Conservation (phyloP, 192 early-diverging fungal genomes). For the Backusella tuberculispora region DNA sequence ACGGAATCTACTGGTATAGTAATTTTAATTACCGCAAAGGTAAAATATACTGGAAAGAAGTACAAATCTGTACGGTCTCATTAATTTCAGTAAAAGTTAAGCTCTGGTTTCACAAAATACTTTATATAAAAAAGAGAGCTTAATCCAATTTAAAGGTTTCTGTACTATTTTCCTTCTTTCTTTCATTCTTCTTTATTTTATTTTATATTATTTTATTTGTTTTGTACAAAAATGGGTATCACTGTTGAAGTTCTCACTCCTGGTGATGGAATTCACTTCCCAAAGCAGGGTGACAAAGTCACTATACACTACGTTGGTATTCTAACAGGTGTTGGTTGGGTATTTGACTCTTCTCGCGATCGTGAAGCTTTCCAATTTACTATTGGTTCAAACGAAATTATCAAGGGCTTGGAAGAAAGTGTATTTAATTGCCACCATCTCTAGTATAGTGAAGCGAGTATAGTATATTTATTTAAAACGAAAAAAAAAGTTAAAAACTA, state of each 20-base stretch:
- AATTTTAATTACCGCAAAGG: no score
- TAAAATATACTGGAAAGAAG: no score
- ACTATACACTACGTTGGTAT: conserved; percentile 68
- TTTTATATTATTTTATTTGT: no score
- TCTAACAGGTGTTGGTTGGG: conserved; percentile 60
- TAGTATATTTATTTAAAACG: no score
- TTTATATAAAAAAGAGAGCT: no score
- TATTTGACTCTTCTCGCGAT: conserved; percentile 89
- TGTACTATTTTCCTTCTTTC: neutral
- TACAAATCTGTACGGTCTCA: no score
- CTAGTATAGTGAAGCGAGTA: no score
- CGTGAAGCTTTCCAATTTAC: conserved; percentile 85
- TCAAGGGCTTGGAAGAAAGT: conserved; percentile 70
- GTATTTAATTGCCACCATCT: neutral
- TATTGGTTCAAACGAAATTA: conserved; percentile 94
- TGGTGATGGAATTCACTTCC: conserved; percentile 55
- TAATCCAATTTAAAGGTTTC: no score
- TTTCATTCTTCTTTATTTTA: neutral
- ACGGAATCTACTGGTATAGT: no score
- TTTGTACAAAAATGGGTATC: conserved; percentile 33
- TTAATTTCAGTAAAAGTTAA: no score
- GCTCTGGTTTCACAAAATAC: no score
- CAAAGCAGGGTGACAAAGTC: conserved; percentile 68
- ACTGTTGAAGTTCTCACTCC: conserved; percentile 41
- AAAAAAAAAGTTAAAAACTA: no score